Percentiles rank a stretch among this genome's conserved stretches.
These are phyloP conservation scores for Excoecaria cochinchinensis DNA, from an alignment of 345 rosid genomes.

Conservation along the genomic window DNA sequence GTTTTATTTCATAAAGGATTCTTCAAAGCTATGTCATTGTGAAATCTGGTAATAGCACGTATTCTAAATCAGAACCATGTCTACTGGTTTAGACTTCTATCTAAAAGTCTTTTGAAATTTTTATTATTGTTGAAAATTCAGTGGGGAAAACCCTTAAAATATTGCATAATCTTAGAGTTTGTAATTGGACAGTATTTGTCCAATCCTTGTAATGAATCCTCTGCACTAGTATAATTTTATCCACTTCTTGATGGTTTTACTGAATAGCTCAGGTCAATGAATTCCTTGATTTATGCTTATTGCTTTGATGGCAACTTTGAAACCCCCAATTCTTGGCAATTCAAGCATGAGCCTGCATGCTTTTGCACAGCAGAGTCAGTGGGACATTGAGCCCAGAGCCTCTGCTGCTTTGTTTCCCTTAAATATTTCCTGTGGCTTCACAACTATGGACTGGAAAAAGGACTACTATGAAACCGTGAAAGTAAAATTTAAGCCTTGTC, in stretches of 20 bases:
- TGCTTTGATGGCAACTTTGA: not conserved
- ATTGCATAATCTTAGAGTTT: not conserved
- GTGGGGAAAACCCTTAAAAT: not conserved
- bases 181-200: not conserved
- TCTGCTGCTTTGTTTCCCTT: not conserved
- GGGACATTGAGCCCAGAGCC: not conserved
- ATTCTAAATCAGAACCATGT: not conserved
- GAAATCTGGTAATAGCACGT: not conserved
- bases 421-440: not conserved
- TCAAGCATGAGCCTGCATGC: not conserved
- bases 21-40: constrained; percentile 6
- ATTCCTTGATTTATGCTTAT: not conserved
- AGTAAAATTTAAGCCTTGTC: not conserved
- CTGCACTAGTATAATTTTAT: not conserved
- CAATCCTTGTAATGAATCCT: not conserved
- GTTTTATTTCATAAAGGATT: not conserved
- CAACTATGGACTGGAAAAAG: not conserved
- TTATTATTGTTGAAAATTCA: not conserved
- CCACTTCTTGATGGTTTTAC: not conserved
- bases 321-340: not conserved
- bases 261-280: not conserved
- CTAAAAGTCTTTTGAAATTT: not conserved
- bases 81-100: not conserved
- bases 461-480: not conserved
- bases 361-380: not conserved